These are phyloP conservation scores for Pleodorina starrii DNA, from an alignment of 139 green algal genomes.

Conservation along the genomic window DNA sequence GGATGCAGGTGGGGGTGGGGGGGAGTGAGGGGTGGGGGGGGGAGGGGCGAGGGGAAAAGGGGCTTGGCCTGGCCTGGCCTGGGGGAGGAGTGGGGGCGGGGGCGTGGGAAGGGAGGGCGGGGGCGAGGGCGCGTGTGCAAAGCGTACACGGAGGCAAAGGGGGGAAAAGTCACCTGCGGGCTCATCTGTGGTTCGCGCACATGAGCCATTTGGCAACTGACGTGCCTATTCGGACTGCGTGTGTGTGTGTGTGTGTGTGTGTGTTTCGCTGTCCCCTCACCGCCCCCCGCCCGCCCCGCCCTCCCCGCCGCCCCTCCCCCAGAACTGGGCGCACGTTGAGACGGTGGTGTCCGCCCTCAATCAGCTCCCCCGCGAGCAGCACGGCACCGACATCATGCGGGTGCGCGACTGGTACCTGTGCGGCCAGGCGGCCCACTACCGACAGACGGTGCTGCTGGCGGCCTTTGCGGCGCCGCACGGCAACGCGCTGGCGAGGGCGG, in stretches of 20 bases:
- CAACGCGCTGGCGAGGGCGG: conserved; percentile 79
- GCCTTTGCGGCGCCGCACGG: conserved; percentile 84
- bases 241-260: no score
- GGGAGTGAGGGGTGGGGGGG: neutral
- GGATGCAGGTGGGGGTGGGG: conserved; percentile 85
- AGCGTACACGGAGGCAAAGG: no score
- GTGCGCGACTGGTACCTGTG: conserved; percentile 76
- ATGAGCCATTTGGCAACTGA: no score
- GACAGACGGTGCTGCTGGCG: conserved; percentile 92
- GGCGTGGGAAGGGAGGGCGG: no score
- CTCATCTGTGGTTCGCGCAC: no score
- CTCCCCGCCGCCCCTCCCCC: neutral
- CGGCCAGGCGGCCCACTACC: conserved; percentile 26
- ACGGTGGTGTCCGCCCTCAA: conserved; percentile 89
- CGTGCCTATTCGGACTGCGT: no score
- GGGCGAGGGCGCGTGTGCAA: no score
- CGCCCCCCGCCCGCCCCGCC: neutral
- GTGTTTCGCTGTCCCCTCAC: neutral
- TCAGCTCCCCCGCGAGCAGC: conserved; percentile 84
- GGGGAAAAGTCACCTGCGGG: no score
- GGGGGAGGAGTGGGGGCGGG: no score
- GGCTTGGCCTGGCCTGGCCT: no score
- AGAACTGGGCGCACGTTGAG: conserved; percentile 81
- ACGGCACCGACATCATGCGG: conserved; percentile 95
- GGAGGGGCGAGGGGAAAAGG: neutral